These are phyloP conservation scores for Paecilomyces niveus DNA, from an alignment of 2,329 filamentous ascomycete genomes.

Conservation along the genomic window DNA sequence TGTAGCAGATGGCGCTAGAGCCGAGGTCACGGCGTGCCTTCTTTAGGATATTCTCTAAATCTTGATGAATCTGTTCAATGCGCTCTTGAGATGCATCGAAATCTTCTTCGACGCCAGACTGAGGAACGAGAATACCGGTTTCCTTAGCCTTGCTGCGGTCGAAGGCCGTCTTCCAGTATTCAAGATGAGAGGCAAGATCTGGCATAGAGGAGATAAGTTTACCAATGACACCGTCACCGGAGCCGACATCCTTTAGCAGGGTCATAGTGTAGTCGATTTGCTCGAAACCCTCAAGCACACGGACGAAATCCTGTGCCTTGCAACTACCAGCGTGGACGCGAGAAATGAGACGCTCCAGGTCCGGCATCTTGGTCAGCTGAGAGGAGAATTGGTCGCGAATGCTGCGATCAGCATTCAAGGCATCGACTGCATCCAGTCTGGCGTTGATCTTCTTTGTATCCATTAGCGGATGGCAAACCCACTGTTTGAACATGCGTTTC, in stretches of 20 bases:
- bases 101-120: slow-evolving; percentile 80
- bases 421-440: slow-evolving; percentile 86
- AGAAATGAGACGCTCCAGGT: slow-evolving; percentile 88
- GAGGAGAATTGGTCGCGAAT: slow-evolving; percentile 82
- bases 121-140: slow-evolving; percentile 75
- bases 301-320: slow-evolving; percentile 84
- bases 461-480: slow-evolving; percentile 92
- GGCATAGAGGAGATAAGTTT: slow-evolving; percentile 82
- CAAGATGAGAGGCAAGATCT: slow-evolving; percentile 64
- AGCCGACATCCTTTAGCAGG: slow-evolving; percentile 64
- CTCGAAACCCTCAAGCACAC: slow-evolving; percentile 90
- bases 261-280: slow-evolving; percentile 94
- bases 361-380: slow-evolving; percentile 84
- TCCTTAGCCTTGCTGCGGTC: slow-evolving; percentile 73
- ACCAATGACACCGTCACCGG: slow-evolving; percentile 76
- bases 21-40: slow-evolving; percentile 66
- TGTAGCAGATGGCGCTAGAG: slow-evolving; percentile 65
- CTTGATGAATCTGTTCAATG: slow-evolving; percentile 67
- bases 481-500: slow-evolving; percentile 90
- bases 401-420: slow-evolving; percentile 73
- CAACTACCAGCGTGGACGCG: slow-evolving; percentile 89
- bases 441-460: slow-evolving; percentile 86
- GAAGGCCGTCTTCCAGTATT: slow-evolving; percentile 88
- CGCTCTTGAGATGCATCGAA: slow-evolving; percentile 77
- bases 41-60: slow-evolving; percentile 65